phyloP scores from a whole-genome alignment of 2,329 filamentous ascomycete genomes.

The Lizonia empirigonia region DNA sequence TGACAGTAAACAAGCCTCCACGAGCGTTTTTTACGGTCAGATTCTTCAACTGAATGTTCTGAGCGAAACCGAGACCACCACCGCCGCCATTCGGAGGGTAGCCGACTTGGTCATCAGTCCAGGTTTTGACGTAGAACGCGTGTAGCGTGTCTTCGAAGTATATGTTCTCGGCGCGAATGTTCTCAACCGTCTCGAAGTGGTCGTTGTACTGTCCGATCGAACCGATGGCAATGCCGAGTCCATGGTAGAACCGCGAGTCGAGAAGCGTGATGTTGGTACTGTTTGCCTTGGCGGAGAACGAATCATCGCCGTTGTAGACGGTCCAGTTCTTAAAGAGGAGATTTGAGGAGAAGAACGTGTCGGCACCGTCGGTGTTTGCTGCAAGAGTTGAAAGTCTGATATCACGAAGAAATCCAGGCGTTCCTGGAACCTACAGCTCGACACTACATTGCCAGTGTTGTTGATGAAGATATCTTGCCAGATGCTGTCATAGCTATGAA shows the following conservation, averaged over 20 bases:
- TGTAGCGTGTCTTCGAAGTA: conserved; percentile 55
- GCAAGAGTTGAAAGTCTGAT: conserved; percentile 6
- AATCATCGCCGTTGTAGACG: conserved; percentile 25
- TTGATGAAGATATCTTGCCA: conserved; percentile 61
- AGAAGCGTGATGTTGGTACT: conserved; percentile 24
- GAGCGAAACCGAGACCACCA: conserved; percentile 57
- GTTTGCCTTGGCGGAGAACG: conserved; percentile 24
- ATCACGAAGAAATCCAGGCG: not conserved
- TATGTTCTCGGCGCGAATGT: conserved; percentile 57
- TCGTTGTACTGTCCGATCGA: conserved; percentile 62
- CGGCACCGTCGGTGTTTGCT: conserved; percentile 55
- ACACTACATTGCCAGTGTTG: conserved; percentile 43
- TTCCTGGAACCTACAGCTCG: conserved; percentile 24
- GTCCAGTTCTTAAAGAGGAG: conserved; percentile 49
- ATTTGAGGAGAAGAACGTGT: conserved; percentile 60
- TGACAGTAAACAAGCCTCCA: conserved; percentile 44
- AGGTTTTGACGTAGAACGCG: conserved; percentile 63
- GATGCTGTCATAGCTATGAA: conserved; percentile 54
- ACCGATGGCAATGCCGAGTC: conserved; percentile 60
- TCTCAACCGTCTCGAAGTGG: conserved; percentile 57
- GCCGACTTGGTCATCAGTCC: conserved; percentile 59
- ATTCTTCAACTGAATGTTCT: conserved; percentile 49
- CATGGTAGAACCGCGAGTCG: conserved; percentile 21
- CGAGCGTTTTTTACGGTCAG: conserved; percentile 33
- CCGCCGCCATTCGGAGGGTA: conserved; percentile 65